A percentile compares a stretch with the other conserved stretches of the same genome.
phyloP scores from a whole-genome alignment of 768 basidiomycete genomes.

The Leucogyrophana mollusca region DNA sequence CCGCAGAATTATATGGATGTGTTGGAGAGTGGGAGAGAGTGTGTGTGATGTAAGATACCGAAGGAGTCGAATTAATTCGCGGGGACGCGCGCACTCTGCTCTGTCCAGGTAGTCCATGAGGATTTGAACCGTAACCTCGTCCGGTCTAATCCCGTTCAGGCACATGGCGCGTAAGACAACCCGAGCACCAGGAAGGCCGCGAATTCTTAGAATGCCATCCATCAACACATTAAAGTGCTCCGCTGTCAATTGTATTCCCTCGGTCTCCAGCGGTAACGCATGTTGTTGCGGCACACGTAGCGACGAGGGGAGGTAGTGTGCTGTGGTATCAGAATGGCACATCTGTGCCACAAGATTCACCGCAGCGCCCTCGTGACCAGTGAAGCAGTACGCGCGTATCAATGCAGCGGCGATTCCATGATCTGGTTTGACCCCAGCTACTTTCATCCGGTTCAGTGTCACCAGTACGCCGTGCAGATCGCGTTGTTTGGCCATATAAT shows the following conservation, averaged over 20 bases:
- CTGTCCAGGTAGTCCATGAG: slow-evolving; percentile 52
- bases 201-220: slow-evolving; percentile 43
- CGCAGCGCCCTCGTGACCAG: slow-evolving; percentile 47
- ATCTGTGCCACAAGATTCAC: slow-evolving; percentile 48
- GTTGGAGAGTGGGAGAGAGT: slow-evolving; percentile 51
- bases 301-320: slow-evolving; percentile 17
- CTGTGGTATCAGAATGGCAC: slow-evolving; percentile 33
- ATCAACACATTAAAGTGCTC: slow-evolving; percentile 65
- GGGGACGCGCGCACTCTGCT: slow-evolving; percentile 41
- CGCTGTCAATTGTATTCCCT: slow-evolving; percentile 32
- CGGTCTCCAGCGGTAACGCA: slow-evolving; percentile 25
- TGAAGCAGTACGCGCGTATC: slow-evolving; percentile 52
- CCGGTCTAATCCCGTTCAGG: slow-evolving; percentile 45
- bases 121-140: slow-evolving; percentile 53
- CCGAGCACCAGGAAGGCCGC: slow-evolving; percentile 49
- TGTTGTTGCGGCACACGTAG: slow-evolving; percentile 17
- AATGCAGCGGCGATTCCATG: slow-evolving; percentile 49
- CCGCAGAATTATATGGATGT: slow-evolving; percentile 56
- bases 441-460: slow-evolving; percentile 47
- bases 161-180: slow-evolving; percentile 57
- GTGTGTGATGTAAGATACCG: slow-evolving; percentile 40
- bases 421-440: slow-evolving; percentile 43
- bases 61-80: slow-evolving; percentile 46
- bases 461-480: slow-evolving; percentile 45
- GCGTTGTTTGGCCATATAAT: slow-evolving; percentile 44